Evolutionary conservation across 140 eudicot species (phyloP).

Genomic region (Ambrosia hybrid): DNA sequence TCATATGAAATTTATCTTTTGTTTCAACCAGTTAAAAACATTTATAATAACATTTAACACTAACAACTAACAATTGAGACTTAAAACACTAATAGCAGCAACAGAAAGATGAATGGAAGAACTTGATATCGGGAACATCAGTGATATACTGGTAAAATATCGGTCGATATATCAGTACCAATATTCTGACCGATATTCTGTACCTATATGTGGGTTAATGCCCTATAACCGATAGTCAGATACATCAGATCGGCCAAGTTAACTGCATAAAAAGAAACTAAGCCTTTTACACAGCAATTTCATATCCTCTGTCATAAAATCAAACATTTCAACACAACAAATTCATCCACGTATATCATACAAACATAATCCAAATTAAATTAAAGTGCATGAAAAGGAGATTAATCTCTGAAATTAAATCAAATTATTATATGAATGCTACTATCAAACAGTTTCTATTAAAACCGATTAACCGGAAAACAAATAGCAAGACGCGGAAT

Average conservation of each 20-base stretch:
- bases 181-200: too few relatives aligned
- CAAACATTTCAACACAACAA: constrained; percentile 14
- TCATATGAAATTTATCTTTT: neutral
- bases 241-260: too few relatives aligned
- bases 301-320: constrained; percentile 8
- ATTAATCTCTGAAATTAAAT: constrained; percentile 4
- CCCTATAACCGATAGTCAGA: too few relatives aligned
- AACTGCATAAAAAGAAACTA: neutral
- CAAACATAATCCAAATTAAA: constrained; percentile 3
- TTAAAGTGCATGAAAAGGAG: neutral
- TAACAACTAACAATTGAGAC: too few relatives aligned
- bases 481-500: neutral
- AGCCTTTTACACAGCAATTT: neutral
- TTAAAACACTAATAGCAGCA: too few relatives aligned
- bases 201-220: too few relatives aligned
- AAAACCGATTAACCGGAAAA: constrained; percentile 1
- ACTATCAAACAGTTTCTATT: neutral
- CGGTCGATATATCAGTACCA: too few relatives aligned
- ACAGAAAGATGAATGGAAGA: too few relatives aligned
- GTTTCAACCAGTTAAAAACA: neutral
- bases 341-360: neutral
- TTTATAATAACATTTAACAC: neutral
- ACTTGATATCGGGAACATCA: too few relatives aligned
- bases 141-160: too few relatives aligned
- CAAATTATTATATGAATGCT: neutral